Evolutionary conservation across 129 eudicot species (phyloP).

Genomic region (Flaveria linearis): DNA sequence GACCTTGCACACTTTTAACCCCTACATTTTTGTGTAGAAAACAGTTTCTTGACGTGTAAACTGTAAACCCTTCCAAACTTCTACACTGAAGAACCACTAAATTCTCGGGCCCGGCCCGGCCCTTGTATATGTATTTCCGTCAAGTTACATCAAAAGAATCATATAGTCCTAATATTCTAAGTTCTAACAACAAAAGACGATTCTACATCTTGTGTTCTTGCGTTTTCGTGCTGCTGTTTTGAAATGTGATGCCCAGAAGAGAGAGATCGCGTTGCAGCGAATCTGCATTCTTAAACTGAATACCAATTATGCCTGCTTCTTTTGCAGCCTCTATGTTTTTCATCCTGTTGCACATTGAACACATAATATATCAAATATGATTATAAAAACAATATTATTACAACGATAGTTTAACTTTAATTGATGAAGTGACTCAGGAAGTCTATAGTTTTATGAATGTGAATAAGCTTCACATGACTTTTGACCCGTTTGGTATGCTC

Average conservation of each 20-base stretch:
- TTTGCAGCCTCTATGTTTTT: slow-evolving; percentile 82
- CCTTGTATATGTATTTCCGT: background rate
- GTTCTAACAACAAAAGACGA: background rate
- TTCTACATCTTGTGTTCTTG: slow-evolving; percentile 20
- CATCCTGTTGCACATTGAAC: slow-evolving; percentile 50
- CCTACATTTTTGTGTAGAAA: background rate
- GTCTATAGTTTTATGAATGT: background rate
- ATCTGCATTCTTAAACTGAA: slow-evolving; percentile 75
- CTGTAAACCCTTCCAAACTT: background rate
- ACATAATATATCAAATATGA: background rate
- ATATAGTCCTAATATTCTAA: background rate
- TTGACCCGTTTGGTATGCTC: too few relatives aligned
- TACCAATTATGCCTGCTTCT: slow-evolving; percentile 64
- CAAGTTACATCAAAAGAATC: slow-evolving; percentile 3
- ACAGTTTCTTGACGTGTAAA: background rate
- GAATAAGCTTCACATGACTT: too few relatives aligned
- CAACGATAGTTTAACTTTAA: background rate
- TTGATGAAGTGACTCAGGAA: background rate
- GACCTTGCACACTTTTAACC: background rate
- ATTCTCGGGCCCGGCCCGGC: background rate
- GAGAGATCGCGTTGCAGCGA: slow-evolving; percentile 58
- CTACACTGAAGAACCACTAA: background rate
- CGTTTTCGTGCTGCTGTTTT: slow-evolving; percentile 16
- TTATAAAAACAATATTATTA: background rate
- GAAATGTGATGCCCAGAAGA: slow-evolving; percentile 54